Base-by-base conservation (phyloP, 805 yeast genomes). In the Kodamaea hsintzibuensis region DNA sequence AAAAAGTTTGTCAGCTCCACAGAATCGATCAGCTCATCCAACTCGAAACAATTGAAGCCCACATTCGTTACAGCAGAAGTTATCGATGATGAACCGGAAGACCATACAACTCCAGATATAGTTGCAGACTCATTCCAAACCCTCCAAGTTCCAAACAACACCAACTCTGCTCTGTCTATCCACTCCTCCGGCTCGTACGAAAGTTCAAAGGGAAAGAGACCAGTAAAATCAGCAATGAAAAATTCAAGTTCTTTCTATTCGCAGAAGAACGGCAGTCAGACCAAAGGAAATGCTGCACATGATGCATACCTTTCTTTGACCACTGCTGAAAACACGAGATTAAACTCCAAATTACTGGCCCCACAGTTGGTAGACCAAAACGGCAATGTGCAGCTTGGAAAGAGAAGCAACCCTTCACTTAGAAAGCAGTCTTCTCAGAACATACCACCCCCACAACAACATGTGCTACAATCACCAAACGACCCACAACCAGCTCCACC, bases 271-370 rank as follows among this genome's bases (percentile, higher is more conserved):
- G 45, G 51, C 14, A 37, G 52, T 4, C 55, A 54, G 3, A 54
- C 52, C 7, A 22, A 54, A 37, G 37, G 51, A 16, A 72, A 65
- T 55, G 76, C 87, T 1, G 89, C 89, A 0, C 81, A 81, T 25
- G 80, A 79, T 55, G 91, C 89, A 0, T 86, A 86, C 60, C 63
- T 86, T 44, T 84, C 89, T 0, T 68, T 86, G 51, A 79, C 92
- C 0, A 88, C 95, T 0, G 92, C 92, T 1, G 91, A 88, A 63
- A 88, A 88, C 66, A 88, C 95, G 0, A 77, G 91, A 55, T 64
- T 86, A 53, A 88, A 88, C 68, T 87, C 93, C 1, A 79, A 80
- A 55, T 65, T 83, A 63, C 77, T 84, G 6, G 60, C 79, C 0
- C 59, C 75, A 3, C 71, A 76, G 49, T 69, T 77, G 57, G 55